Conservation (phyloP, 768 basidiomycete genomes). For the Termitomyces sp. region DNA sequence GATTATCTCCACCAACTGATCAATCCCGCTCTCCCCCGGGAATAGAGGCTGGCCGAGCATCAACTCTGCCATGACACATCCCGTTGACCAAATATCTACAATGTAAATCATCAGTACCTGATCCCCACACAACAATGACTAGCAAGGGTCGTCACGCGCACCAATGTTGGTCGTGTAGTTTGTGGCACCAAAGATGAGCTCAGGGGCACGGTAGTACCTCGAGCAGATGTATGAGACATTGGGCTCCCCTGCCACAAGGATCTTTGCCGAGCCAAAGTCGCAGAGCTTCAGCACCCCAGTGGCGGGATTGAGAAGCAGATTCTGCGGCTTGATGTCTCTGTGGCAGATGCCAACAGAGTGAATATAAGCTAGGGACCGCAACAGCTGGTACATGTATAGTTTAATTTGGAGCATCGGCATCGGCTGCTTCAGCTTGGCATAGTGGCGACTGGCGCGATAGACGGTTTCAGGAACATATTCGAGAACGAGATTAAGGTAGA, state of each 20-base stretch:
- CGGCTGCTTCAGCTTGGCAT: constrained; percentile 98
- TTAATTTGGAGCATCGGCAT: constrained; percentile 99
- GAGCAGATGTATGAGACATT: constrained; percentile 99
- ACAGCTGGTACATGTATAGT: constrained; percentile 98
- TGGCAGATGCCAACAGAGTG: constrained; percentile 99
- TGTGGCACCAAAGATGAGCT: constrained; percentile 98
- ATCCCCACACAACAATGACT: not conserved
- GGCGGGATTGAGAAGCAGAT: constrained; percentile 92
- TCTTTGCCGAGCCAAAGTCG: constrained; percentile 99
- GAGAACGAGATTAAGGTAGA: constrained; percentile 97
- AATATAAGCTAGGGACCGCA: constrained; percentile 98
- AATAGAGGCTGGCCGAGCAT: constrained; percentile 99
- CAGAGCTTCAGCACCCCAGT: constrained; percentile 97
- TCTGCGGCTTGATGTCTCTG: constrained; percentile 99
- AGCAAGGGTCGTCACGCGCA: constrained; percentile 28
- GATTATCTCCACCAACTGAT: constrained; percentile 99
- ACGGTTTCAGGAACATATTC: constrained; percentile 99
- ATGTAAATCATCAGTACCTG: not conserved
- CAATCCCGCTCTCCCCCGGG: constrained; percentile 98
- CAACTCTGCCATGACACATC: constrained; percentile 99
- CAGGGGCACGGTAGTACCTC: constrained; percentile 97
- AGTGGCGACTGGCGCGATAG: constrained; percentile 97
- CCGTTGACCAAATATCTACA: constrained; percentile 97
- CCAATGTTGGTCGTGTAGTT: constrained; percentile 99
- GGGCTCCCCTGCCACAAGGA: constrained; percentile 94